Evolutionary conservation across 345 rosid genomes (phyloP), one percentile per base, ranked within the genome.

Genomic region (Populus nigra): DNA sequence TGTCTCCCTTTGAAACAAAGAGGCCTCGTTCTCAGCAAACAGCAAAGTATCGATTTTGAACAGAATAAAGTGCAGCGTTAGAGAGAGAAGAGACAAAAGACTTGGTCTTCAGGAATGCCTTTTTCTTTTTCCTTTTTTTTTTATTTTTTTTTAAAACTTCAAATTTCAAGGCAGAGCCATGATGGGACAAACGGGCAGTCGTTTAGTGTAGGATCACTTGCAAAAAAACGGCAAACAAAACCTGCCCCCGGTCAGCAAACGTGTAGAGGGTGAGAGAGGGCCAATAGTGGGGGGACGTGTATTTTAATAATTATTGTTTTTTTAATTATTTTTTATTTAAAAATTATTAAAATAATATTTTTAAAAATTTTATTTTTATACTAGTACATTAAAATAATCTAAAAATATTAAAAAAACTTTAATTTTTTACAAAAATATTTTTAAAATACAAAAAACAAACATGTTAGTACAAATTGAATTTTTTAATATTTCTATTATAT

Each of bases 11-110:
- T 53, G 80, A 85, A 80, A 77, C 77, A 80, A 77, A 80, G 76
- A 80, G 65, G 92, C 83, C 90, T 90, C 94, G 98, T 90, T 88
- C 86, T 89, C 81, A 82, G 86, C 81, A 86, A 87, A 88, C 94
- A 86, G 85, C 89, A 85, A 89, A 87, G 92, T 77, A 81, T 81
- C 79, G 76, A 83, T 83, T 89, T 91, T 90, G 92, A 90, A 91
- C 94, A 89, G 93, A 90, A 88, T 92, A 93, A 93, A 95, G 98
- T 82, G 92, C 74, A 76, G 74, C 50, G 39, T 31, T 63, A 41
- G 75, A 81, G 69, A 78, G 33, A 68, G 53, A 69, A 72, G 66
- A 22, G 76, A 73, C 45, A 53, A 10, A n/a, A 69, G 84, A 74
- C 78, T 81, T 65, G 80, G 84, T 83, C 85, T 73, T 65, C 29